phyloP scores from a whole-genome alignment of 805 yeast genomes.

The Yamadazyma scolyti region DNA sequence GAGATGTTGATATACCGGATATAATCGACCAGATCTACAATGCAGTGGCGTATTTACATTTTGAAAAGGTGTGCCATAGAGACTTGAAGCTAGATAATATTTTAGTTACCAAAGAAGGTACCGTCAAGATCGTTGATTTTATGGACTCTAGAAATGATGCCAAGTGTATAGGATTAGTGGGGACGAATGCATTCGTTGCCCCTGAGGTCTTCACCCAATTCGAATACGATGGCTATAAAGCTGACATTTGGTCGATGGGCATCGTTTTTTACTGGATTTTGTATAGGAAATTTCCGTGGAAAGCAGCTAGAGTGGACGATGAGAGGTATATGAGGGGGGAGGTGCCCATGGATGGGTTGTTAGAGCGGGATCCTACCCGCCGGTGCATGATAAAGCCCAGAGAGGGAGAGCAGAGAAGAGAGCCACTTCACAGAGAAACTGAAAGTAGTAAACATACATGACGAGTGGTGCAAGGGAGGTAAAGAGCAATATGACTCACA shows the following conservation, averaged over 20 bases:
- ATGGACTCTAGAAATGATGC: conserved; percentile 21
- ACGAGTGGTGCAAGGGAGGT: not conserved
- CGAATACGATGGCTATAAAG: conserved; percentile 36
- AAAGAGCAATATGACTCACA: conserved; percentile 1
- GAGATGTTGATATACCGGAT: not conserved
- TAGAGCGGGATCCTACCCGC: no score
- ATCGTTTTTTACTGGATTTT: conserved; percentile 34
- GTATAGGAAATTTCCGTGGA: conserved; percentile 44
- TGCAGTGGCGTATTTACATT: conserved; percentile 40
- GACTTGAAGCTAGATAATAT: conserved; percentile 50
- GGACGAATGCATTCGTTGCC: conserved; percentile 42
- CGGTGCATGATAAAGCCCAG: not conserved
- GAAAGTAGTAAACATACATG: no score
- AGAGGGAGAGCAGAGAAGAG: not conserved
- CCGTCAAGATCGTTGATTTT: conserved; percentile 45
- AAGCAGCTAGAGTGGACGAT: conserved; percentile 23
- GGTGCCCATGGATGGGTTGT: no score
- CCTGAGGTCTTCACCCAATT: conserved; percentile 42
- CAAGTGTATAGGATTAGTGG: conserved; percentile 42
- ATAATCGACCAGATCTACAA: conserved; percentile 38
- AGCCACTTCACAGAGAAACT: no score
- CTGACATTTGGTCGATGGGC: conserved; percentile 53
- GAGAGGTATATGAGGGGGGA: not conserved
- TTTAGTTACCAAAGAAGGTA: conserved; percentile 25
- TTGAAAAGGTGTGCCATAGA: conserved; percentile 38